Percentiles rank a stretch among this genome's conserved stretches.
Conservation (phyloP, 2,329 filamentous ascomycete genomes). For the Capronia americana region DNA sequence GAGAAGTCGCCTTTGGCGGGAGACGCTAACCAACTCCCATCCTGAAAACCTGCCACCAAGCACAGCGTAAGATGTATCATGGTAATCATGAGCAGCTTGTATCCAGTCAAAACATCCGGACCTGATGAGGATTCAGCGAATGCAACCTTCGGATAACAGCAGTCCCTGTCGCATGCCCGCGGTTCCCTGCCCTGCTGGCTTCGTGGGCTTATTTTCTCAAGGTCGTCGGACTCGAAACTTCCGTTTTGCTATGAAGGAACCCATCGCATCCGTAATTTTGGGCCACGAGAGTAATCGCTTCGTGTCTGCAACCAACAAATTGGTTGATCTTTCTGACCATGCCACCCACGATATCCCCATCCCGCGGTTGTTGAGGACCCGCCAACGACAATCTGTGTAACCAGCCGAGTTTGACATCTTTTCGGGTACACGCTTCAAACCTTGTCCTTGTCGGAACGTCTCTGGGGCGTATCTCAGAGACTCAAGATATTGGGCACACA, state of each 20-base stretch:
- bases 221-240: neutral
- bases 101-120: slow-evolving; percentile 9
- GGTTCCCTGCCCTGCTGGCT: neutral
- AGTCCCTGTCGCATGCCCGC: neutral
- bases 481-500: neutral
- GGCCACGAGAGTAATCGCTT: neutral
- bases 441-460: slow-evolving; percentile 22
- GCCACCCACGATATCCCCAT: neutral
- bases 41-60: neutral
- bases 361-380: slow-evolving; percentile 23
- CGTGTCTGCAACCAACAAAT: neutral
- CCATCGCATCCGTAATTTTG: neutral
- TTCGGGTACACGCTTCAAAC: slow-evolving; percentile 21
- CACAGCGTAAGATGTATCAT: slow-evolving; percentile 20
- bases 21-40: neutral
- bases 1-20: slow-evolving; percentile 4
- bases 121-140: slow-evolving; percentile 3
- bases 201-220: neutral
- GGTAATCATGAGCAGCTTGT: slow-evolving; percentile 1
- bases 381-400: slow-evolving; percentile 4
- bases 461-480: neutral
- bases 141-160: slow-evolving; percentile 1
- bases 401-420: slow-evolving; percentile 3
- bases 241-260: neutral
- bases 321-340: neutral